A percentile compares a stretch with the other conserved stretches of the same genome.
These are phyloP conservation scores for Cryptococcus jaspeensis DNA, from an alignment of 1,284 basidiomycete species.

Conservation along the genomic window DNA sequence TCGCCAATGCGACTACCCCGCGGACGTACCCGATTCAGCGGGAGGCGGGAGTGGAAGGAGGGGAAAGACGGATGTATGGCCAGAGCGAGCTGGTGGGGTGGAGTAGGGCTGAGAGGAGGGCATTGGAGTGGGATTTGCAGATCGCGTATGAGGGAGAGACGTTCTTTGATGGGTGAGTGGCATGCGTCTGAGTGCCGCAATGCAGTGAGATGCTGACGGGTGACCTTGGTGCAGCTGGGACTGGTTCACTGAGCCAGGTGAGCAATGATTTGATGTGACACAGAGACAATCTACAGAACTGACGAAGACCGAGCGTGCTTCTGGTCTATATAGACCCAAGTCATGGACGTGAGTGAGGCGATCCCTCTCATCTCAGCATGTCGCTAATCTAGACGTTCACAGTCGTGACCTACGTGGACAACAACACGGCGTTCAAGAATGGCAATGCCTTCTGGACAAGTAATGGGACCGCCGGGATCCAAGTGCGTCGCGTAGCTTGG, in stretches of 20 bases:
- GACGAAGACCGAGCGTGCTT: background rate
- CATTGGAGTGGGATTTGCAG: constrained; percentile 27
- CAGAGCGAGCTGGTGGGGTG: constrained; percentile 11
- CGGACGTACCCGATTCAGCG: no score
- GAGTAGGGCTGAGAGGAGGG: background rate
- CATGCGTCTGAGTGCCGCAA: background rate
- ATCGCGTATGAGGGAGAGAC: constrained; percentile 40
- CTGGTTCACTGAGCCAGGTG: constrained; percentile 35
- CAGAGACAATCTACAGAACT: background rate
- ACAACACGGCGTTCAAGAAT: constrained; percentile 22
- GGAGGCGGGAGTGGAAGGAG: no score
- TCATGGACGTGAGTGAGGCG: constrained; percentile 42
- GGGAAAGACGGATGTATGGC: constrained; percentile 6
- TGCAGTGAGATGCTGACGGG: background rate
- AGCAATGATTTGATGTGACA: constrained; percentile 2
- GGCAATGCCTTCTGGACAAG: constrained; percentile 39
- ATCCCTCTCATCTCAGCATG: background rate
- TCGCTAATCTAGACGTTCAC: background rate
- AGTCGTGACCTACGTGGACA: constrained; percentile 18
- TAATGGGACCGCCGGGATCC: constrained; percentile 37
- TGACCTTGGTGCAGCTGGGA: constrained; percentile 28
- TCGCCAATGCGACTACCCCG: no score
- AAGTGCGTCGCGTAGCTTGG: constrained; percentile 17
- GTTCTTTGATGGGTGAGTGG: constrained; percentile 47
- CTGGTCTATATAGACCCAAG: constrained; percentile 32